These are phyloP conservation scores for Quercus parvula DNA, from an alignment of 306 rosid species.

Conservation along the genomic window DNA sequence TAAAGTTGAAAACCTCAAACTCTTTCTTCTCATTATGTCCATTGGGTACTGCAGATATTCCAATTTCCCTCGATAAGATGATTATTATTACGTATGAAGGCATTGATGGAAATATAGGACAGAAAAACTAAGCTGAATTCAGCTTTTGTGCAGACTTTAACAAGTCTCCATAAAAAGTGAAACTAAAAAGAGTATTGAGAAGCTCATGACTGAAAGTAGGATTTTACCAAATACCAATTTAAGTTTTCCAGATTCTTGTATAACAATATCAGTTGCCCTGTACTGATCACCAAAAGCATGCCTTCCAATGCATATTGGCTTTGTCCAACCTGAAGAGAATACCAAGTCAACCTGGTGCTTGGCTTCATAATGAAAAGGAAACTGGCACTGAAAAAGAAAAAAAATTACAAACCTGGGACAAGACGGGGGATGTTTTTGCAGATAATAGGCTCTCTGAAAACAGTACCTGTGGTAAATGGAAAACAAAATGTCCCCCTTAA, in stretches of 20 bases:
- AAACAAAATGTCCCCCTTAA: not conserved
- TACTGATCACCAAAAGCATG: constrained; percentile 71
- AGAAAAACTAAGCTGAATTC: not conserved
- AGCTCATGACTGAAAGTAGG: not conserved
- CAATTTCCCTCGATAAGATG: constrained; percentile 6
- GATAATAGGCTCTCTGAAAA: constrained; percentile 94
- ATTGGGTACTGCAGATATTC: constrained; percentile 60
- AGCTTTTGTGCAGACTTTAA: not conserved
- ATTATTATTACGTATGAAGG: not conserved
- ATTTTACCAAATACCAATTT: constrained; percentile 46
- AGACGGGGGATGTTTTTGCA: constrained; percentile 96
- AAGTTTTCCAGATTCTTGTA: constrained; percentile 55
- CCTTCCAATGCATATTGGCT: constrained; percentile 69
- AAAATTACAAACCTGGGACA: constrained; percentile 67
- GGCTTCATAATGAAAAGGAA: not conserved
- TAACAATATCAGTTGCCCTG: constrained; percentile 54
- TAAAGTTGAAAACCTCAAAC: constrained; percentile 46
- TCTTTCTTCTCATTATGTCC: constrained; percentile 56
- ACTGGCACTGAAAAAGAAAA: not conserved
- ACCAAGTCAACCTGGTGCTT: constrained; percentile 29
- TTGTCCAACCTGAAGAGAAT: constrained; percentile 71
- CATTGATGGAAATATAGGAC: not conserved
- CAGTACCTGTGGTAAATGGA: constrained; percentile 65
- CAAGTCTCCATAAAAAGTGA: not conserved
- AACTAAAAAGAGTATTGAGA: not conserved